These are phyloP conservation scores for Syncephalastrum monosporum DNA, from an alignment of 371 early-diverging fungal species.

Conservation along the genomic window DNA sequence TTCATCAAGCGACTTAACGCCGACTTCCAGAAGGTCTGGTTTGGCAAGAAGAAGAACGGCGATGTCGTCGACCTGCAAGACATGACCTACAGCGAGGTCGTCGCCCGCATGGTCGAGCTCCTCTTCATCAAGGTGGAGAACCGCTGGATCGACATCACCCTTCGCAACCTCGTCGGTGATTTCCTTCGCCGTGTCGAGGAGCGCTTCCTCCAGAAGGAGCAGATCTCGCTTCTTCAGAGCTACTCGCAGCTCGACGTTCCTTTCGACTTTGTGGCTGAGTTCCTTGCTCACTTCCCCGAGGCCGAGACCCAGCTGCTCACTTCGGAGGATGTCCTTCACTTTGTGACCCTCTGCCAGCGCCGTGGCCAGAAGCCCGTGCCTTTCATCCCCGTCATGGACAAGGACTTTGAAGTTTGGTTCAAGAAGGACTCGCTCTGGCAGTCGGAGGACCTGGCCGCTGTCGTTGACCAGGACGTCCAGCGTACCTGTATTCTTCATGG, in stretches of 20 bases:
- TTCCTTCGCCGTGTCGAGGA: slow-evolving; percentile 90
- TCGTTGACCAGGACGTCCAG: slow-evolving; percentile 87
- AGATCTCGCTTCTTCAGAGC: slow-evolving; percentile 67
- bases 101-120: slow-evolving; percentile 80
- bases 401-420: slow-evolving; percentile 92
- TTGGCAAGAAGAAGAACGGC: slow-evolving; percentile 84
- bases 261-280: slow-evolving; percentile 61
- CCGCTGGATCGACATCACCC: slow-evolving; percentile 88
- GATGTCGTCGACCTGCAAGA: slow-evolving; percentile 78
- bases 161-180: slow-evolving; percentile 85
- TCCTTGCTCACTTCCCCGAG: slow-evolving; percentile 80
- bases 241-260: slow-evolving; percentile 74
- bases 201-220: slow-evolving; percentile 71
- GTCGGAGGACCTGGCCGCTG: slow-evolving; percentile 89
- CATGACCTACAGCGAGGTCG: slow-evolving; percentile 94
- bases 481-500: slow-evolving; percentile 96
- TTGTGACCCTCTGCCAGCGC: slow-evolving; percentile 79
- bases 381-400: slow-evolving; percentile 90
- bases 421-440: slow-evolving; percentile 98
- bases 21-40: slow-evolving; percentile 95
- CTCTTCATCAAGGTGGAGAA: slow-evolving; percentile 77
- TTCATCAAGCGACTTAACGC: slow-evolving; percentile 89
- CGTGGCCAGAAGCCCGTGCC: slow-evolving; percentile 91
- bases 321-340: slow-evolving; percentile 90
- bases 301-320: slow-evolving; percentile 78